These are phyloP conservation scores for Zygosaccharomyces sapae DNA, from an alignment of 1,139 yeast genomes.

Conservation along the genomic window DNA sequence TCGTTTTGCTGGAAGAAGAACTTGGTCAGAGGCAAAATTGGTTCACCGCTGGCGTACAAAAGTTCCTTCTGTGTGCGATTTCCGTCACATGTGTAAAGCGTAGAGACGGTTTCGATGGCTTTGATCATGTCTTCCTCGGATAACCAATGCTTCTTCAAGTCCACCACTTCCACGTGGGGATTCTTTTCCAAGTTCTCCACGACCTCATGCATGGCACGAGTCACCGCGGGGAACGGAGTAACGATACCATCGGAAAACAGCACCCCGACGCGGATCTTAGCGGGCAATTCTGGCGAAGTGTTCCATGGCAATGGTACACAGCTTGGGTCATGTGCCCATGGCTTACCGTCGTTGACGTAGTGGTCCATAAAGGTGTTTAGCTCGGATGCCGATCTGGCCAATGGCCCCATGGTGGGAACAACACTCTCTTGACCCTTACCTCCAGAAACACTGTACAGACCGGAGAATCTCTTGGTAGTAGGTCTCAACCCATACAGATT, in stretches of 20 bases:
- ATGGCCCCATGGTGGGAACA: conserved; percentile 59
- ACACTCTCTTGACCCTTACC: conserved; percentile 43
- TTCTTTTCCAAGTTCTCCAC: conserved; percentile 43
- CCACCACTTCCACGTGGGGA: conserved; percentile 52
- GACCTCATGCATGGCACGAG: conserved; percentile 44
- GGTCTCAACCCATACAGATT: conserved; percentile 70
- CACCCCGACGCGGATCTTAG: conserved; percentile 42
- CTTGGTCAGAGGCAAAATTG: conserved; percentile 54
- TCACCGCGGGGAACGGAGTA: conserved; percentile 56
- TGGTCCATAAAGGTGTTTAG: conserved; percentile 59
- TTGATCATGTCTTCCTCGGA: conserved; percentile 31
- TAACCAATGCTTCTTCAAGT: conserved; percentile 28
- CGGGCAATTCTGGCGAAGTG: conserved; percentile 41
- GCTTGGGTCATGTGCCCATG: conserved; percentile 54
- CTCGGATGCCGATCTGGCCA: conserved; percentile 59
- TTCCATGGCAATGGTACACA: conserved; percentile 56
- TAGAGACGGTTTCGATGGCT: conserved; percentile 38
- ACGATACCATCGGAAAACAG: conserved; percentile 46
- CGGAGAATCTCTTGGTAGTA: conserved; percentile 56
- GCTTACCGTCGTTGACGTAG: conserved; percentile 56
- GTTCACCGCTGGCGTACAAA: conserved; percentile 62
- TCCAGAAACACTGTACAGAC: conserved; percentile 48
- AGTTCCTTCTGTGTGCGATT: conserved; percentile 50
- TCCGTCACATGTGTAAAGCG: conserved; percentile 50
- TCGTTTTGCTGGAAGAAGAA: conserved; percentile 57